Evolutionary conservation across 768 basidiomycete species (phyloP).

Genomic region (Strobilomyces confusus): DNA sequence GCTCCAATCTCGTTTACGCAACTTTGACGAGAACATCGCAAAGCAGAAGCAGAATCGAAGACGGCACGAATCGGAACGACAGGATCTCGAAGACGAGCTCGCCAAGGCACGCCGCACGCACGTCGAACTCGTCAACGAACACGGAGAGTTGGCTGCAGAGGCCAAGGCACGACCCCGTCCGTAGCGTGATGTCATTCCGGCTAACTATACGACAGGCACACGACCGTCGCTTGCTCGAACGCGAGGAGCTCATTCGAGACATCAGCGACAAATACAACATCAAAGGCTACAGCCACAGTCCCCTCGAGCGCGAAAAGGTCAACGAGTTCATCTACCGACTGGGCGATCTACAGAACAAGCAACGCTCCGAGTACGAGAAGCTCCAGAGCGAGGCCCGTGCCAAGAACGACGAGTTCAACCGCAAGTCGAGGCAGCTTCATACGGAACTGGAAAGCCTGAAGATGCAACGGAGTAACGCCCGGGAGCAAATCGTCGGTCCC

Average conservation of each 20-base stretch:
- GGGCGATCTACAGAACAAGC: constrained; percentile 56
- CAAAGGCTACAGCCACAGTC: constrained; percentile 67
- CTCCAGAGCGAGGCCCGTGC: constrained; percentile 60
- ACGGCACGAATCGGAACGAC: constrained; percentile 46
- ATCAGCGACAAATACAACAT: constrained; percentile 67
- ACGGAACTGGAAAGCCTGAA: constrained; percentile 52
- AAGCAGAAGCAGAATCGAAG: constrained; percentile 47
- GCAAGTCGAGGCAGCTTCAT: constrained; percentile 52
- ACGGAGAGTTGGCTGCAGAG: constrained; percentile 70
- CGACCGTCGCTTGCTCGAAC: constrained; percentile 59
- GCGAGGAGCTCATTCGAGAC: constrained; percentile 72
- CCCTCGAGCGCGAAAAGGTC: constrained; percentile 68
- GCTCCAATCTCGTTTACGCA: constrained; percentile 50
- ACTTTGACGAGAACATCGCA: constrained; percentile 56
- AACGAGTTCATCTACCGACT: constrained; percentile 69
- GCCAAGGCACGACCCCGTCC: constrained; percentile 50
- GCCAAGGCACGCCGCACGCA: constrained; percentile 46
- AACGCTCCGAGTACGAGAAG: constrained; percentile 60
- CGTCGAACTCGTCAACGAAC: constrained; percentile 51
- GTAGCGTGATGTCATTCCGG: neutral
- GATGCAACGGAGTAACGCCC: constrained; percentile 47
- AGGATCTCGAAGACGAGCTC: constrained; percentile 63
- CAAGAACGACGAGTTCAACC: constrained; percentile 64
- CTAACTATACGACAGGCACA: constrained; percentile 51
- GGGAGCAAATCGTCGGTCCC: constrained; percentile 53